Evolutionary conservation across 495 filamentous ascomycete genomes (phyloP), one percentile per base, ranked within the genome.

Genomic region (Evansstolkia leycettana): DNA sequence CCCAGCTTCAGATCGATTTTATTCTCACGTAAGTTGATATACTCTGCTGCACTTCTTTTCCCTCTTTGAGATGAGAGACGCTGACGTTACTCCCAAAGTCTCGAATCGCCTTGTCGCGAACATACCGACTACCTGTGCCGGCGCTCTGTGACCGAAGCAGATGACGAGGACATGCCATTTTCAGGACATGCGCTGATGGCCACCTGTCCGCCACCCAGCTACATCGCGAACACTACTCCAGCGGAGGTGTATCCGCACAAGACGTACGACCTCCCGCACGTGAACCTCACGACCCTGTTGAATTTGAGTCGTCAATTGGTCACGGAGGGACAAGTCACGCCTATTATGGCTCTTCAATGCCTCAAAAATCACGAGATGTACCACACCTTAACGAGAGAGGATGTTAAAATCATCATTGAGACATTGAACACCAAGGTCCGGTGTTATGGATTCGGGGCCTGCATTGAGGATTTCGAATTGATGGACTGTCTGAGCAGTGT

Each of bases 81-180:
- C 52, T 48, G 36, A 34, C 23, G 14, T 11, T 18, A 7, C 31
- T 15, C 29, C 13, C 9, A 51, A 60, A 95, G 89, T 56, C 78
- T 98, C 57, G 90, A 98, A 70, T 75, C 76, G 45, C 86, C 86
- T 7, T 98, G 90, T 70, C 89, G 92, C 69, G 82, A 90, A 50
- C 90, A 96, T 58, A 82, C 89, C 52, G 82, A 85, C 45, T 84
- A 65, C 36, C 67, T 69, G 27, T 62, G 60, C 30, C 64, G 63
- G 10, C 51, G 61, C 11, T 66, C 67, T 0, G 41, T 65, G 34
- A 67, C 59, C 7, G 64, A 69, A 28, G 54, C 60, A 12, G 65
- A 71, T 33, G 65, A 65, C 25, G 65, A 69, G 34, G 59, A 69
- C 34, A 60, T 61, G 49, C 55, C 64, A 2, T 64, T 77, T 38